phyloP scores from a whole-genome alignment of 1,284 basidiomycete genomes.

The Ganoderma lingzhi region DNA sequence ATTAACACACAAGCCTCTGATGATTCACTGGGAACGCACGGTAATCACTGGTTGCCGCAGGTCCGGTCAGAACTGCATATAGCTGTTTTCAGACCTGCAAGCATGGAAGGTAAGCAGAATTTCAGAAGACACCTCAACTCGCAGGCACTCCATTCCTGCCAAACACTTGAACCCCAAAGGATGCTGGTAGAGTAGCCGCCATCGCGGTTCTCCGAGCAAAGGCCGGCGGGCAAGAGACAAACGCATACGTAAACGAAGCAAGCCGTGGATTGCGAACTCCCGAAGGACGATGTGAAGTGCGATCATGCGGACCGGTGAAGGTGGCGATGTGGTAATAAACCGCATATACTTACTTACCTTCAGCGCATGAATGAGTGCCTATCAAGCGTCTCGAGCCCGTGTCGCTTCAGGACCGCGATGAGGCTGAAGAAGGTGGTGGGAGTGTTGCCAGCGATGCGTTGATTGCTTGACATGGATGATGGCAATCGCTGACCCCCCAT shows the following conservation, averaged over 20 bases:
- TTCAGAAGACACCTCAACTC: neutral
- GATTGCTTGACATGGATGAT: neutral
- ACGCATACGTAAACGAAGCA: neutral
- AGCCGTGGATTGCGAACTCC: neutral
- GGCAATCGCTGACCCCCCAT: neutral
- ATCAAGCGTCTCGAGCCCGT: neutral
- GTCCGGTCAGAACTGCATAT: neutral
- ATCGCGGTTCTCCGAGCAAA: neutral
- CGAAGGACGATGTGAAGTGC: constrained; percentile 1
- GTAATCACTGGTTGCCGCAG: neutral
- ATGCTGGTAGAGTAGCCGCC: neutral
- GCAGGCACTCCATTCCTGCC: neutral
- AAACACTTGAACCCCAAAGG: no score
- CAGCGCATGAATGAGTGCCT: neutral
- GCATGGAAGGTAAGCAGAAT: neutral
- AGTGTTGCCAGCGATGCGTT: neutral
- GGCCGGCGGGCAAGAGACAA: neutral
- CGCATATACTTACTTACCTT: neutral
- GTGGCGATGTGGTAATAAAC: neutral
- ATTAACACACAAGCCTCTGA: neutral
- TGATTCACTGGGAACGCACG: neutral
- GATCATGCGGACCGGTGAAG: neutral
- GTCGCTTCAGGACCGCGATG: neutral
- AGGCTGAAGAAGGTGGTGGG: neutral
- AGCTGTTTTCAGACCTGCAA: neutral